Evolutionary conservation across 2,329 filamentous ascomycete genomes (phyloP).

Genomic region (Nakataea oryzae): DNA sequence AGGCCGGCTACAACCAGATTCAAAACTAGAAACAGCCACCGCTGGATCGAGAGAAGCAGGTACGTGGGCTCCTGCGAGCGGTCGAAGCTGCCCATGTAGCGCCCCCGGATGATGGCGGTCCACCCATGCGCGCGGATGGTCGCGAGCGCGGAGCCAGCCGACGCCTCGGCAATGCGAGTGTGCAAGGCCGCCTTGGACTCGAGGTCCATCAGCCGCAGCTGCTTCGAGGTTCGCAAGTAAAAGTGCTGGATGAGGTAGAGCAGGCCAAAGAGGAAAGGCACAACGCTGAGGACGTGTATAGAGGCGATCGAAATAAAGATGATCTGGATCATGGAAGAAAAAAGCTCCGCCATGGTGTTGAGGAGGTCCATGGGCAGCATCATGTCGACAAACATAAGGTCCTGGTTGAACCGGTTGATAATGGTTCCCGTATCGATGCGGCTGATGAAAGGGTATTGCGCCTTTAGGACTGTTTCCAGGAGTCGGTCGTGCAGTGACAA

Average conservation of each 20-base stretch:
- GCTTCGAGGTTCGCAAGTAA: conserved; percentile 50
- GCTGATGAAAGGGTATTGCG: conserved; percentile 10
- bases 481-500: background rate
- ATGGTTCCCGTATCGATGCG: conserved; percentile 11
- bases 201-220: conserved; percentile 49
- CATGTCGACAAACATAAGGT: conserved; percentile 12
- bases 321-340: conserved; percentile 3
- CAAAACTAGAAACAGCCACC: conserved; percentile 42
- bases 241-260: conserved; percentile 43
- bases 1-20: conserved; percentile 33
- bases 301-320: background rate
- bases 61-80: conserved; percentile 47
- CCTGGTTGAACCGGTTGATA: conserved; percentile 13
- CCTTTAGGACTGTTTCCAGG: conserved; percentile 3
- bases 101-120: conserved; percentile 21
- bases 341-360: conserved; percentile 2
- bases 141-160: conserved; percentile 29
- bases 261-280: conserved; percentile 32
- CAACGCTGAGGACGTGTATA: background rate
- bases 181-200: conserved; percentile 38
- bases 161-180: background rate
- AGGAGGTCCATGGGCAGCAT: conserved; percentile 10
- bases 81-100: conserved; percentile 37
- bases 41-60: conserved; percentile 44
- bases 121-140: conserved; percentile 49